A percentile compares a stretch with the other conserved stretches of the same genome.
Conservation (phyloP, 2,329 filamentous ascomycete genomes). For the Colletotrichum liaoningense region DNA sequence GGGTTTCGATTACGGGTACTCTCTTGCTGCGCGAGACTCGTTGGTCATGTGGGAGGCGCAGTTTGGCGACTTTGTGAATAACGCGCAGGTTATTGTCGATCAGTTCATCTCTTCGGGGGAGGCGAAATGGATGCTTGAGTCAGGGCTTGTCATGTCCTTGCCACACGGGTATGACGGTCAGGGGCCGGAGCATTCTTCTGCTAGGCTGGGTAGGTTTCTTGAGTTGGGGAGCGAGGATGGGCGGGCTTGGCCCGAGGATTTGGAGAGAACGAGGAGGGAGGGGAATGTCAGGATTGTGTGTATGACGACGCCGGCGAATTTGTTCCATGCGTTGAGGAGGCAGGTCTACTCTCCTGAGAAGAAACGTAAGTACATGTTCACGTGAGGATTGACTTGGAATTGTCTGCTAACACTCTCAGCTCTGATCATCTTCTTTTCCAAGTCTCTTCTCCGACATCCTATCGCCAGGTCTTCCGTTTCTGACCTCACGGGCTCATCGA, state of each 20-base stretch:
- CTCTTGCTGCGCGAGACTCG: conserved; percentile 92
- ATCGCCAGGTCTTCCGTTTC: conserved; percentile 88
- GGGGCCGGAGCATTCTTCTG: conserved; percentile 97
- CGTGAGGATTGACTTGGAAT: too few relatives aligned
- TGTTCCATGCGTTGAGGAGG: conserved; percentile 95
- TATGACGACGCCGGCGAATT: conserved; percentile 94
- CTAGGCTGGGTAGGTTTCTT: conserved; percentile 94
- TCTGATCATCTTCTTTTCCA: conserved; percentile 97
- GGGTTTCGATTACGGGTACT: conserved; percentile 99
- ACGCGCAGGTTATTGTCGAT: conserved; percentile 97
- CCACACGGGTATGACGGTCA: conserved; percentile 99
- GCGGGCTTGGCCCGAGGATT: conserved; percentile 83
- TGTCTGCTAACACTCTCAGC: conserved; percentile 59
- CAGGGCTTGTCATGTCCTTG: conserved; percentile 93
- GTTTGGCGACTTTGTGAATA: conserved; percentile 99
- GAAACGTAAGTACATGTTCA: conserved; percentile 78
- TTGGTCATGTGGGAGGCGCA: conserved; percentile 99
- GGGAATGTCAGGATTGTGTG: conserved; percentile 99
- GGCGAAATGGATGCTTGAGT: conserved; percentile 98
- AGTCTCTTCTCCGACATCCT: conserved; percentile 93
- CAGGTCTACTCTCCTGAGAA: conserved; percentile 99
- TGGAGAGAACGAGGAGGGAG: conserved; percentile 96
- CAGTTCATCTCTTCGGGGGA: conserved; percentile 98
- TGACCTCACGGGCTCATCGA: conserved; percentile 88
- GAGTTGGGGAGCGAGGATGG: conserved; percentile 98